A percentile compares a stretch with the other conserved stretches of the same genome.
Evolutionary conservation across 192 early-diverging fungal species (phyloP).

Genomic region (Lobosporangium transversale): DNA sequence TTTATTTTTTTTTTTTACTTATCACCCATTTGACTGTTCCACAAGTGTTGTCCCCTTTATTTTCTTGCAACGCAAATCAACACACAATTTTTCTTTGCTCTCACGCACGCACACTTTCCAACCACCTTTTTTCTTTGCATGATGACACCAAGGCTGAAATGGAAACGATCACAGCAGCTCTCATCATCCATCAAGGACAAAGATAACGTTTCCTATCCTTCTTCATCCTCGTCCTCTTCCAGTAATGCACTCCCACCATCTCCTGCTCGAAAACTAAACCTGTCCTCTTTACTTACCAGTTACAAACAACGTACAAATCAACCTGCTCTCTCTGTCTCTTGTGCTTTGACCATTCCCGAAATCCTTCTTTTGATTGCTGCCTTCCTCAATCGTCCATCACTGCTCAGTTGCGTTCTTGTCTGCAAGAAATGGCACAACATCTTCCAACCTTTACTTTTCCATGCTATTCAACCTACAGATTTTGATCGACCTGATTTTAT

Average conservation of each 20-base stretch:
- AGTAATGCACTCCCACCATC: background rate
- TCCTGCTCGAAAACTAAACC: background rate
- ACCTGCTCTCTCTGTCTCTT: background rate
- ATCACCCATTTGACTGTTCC: background rate
- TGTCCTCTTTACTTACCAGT: background rate
- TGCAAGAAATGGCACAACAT: conserved; percentile 33
- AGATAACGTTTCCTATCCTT: background rate
- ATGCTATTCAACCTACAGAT: conserved; percentile 10
- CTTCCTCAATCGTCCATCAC: conserved; percentile 19
- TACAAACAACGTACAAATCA: background rate
- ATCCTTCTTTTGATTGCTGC: conserved; percentile 24
- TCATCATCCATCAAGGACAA: conserved; percentile 3
- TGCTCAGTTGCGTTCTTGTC: conserved; percentile 22
- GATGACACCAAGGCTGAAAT: conserved; percentile 17
- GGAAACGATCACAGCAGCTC: conserved; percentile 19
- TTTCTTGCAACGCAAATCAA: background rate
- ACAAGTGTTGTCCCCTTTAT: background rate
- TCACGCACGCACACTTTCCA: no score
- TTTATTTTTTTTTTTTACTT: background rate
- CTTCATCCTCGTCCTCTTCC: conserved; percentile 6
- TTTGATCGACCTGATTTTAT: conserved; percentile 33
- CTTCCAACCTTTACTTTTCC: conserved; percentile 42
- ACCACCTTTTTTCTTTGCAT: no score
- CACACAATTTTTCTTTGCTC: background rate
- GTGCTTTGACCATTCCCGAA: conserved; percentile 30